Base-by-base conservation (phyloP, 805 yeast genomes). In the Myxozyma melibiosi region DNA sequence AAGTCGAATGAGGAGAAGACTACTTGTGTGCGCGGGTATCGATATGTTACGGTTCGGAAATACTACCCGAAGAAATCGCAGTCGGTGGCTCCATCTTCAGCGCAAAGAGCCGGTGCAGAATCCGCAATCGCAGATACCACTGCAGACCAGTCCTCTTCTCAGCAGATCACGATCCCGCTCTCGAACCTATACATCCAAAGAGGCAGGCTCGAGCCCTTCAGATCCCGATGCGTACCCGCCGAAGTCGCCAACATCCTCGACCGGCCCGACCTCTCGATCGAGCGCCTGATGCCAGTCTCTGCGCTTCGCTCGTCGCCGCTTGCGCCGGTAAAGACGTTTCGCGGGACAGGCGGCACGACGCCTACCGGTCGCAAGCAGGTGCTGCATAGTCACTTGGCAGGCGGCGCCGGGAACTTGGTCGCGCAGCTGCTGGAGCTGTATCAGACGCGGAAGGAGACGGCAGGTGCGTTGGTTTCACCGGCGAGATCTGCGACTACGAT, bases 21-120 rank as follows among this genome's bases (percentile, higher is more conserved):
- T 45, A 20, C 40, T 6, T 45, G 49, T 22, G 24, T 45, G 4
- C 34, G 49, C 18, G 49, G 49, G 2, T 30, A 33, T 20, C 24
- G 38, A 37, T 37, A 44, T 24, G 11, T 37, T 16, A 38, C 44
- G 11, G 44, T 30, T 4, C 52, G 52, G 14, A 48, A 38, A 27
- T 30, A 20, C 13, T 5, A 9, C 30, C 11, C 20, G 34, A 48
- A 38, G n/a, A n/a, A n/a, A n/a, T n/a, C n/a, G n/a, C n/a, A n/a
- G n/a, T n/a, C n/a, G n/a, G n/a, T n/a, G n/a, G n/a, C n/a, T n/a
- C n/a, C n/a, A n/a, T n/a, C n/a, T n/a, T n/a, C n/a, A n/a, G n/a
- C n/a, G n/a, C n/a, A n/a, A n/a, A n/a, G n/a, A n/a, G n/a, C n/a
- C n/a, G n/a, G n/a, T n/a, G n/a, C n/a, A n/a, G n/a, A n/a, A n/a